phyloP scores from a whole-genome alignment of 495 filamentous ascomycete species.

The Barbatosphaeria neglecta region DNA sequence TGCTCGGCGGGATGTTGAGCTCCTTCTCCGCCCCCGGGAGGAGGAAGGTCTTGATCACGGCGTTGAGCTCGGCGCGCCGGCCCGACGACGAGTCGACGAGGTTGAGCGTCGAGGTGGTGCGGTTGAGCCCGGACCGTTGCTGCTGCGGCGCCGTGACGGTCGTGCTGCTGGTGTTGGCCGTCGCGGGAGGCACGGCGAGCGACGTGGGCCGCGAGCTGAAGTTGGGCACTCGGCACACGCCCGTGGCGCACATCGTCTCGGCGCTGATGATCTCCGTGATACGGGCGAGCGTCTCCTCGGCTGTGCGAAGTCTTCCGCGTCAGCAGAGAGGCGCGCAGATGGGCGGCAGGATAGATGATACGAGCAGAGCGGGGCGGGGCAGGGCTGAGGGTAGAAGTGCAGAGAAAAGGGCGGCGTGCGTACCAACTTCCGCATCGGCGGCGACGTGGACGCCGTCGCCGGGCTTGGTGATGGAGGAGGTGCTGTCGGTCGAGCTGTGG shows the following conservation, averaged over 20 bases:
- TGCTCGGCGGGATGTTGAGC: conserved; percentile 26
- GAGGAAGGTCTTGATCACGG: conserved; percentile 25
- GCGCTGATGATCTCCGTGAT: conserved; percentile 23
- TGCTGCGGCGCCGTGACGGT: not conserved
- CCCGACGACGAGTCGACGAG: conserved; percentile 2
- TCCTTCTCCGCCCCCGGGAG: conserved; percentile 24
- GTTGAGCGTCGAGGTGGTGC: not conserved
- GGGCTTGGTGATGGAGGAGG: conserved; percentile 11
- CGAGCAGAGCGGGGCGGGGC: not conserved
- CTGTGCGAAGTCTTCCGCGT: conserved; percentile 3
- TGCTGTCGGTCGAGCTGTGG: conserved; percentile 13
- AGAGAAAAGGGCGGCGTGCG: no score
- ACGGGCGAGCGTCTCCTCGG: conserved; percentile 18
- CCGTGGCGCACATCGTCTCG: conserved; percentile 13
- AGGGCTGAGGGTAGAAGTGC: no score
- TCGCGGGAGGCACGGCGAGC: not conserved
- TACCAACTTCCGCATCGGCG: conserved; percentile 15
- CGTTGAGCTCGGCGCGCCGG: conserved; percentile 18
- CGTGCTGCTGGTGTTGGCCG: conserved; percentile 1
- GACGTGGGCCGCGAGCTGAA: not conserved
- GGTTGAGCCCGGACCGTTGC: not conserved
- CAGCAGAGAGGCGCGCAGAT: not conserved
- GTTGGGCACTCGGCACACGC: not conserved
- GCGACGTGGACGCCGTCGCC: not conserved
- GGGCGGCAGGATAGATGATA: not conserved